Conservation (phyloP, 2,329 filamentous ascomycete species). For the Verruconis gallopava region DNA sequence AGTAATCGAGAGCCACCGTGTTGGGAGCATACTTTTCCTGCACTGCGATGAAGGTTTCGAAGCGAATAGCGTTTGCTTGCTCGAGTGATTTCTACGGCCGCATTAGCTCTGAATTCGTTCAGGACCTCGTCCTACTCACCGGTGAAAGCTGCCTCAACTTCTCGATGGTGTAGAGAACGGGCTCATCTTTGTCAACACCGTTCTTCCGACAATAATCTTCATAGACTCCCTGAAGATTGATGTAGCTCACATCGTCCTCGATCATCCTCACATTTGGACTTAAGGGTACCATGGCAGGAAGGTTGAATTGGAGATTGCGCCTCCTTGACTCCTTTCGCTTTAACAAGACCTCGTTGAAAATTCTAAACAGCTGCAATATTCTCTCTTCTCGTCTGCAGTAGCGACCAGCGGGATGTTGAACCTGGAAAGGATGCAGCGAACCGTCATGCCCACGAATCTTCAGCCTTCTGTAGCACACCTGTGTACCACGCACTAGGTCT, state of each 20-base stretch:
- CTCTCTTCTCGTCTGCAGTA: constrained; percentile 90
- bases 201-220: constrained; percentile 89
- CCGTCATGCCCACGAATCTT: constrained; percentile 97
- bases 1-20: constrained; percentile 74
- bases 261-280: constrained; percentile 91
- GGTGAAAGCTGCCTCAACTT: constrained; percentile 59
- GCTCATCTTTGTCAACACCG: constrained; percentile 85
- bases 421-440: constrained; percentile 89
- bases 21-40: constrained; percentile 86
- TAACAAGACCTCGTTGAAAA: constrained; percentile 82
- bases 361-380: constrained; percentile 90
- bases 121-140: too few relatives aligned
- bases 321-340: constrained; percentile 93
- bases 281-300: constrained; percentile 89
- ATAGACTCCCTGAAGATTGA: constrained; percentile 87
- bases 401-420: constrained; percentile 86
- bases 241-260: constrained; percentile 87
- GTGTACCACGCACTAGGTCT: constrained; percentile 80
- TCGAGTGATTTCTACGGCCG: constrained; percentile 52
- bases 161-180: constrained; percentile 88
- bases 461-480: constrained; percentile 79
- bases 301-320: constrained; percentile 87
- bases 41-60: constrained; percentile 90
- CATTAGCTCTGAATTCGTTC: too few relatives aligned
- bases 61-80: constrained; percentile 56